Conservation (phyloP, 331 rosid genomes). For the Rhamnella rubrinervis region DNA sequence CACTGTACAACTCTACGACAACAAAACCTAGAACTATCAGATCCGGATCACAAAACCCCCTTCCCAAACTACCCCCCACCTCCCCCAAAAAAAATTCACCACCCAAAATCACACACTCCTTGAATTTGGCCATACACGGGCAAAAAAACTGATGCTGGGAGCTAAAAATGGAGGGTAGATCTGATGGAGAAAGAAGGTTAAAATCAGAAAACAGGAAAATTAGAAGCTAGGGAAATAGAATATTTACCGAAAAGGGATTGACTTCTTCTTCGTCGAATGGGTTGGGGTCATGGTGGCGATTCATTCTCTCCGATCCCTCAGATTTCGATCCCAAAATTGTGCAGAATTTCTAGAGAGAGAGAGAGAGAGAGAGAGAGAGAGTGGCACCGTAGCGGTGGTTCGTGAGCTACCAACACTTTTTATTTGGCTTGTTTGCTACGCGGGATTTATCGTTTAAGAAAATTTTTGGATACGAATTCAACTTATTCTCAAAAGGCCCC, state of each 20-base stretch:
- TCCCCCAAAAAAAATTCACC: background rate
- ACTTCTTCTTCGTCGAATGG: constrained; percentile 92
- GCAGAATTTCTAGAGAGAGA: constrained; percentile 29
- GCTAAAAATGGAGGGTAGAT: constrained; percentile 31
- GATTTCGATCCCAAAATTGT: constrained; percentile 47
- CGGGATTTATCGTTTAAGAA: constrained; percentile 40
- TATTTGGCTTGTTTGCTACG: constrained; percentile 40
- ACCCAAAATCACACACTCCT: background rate
- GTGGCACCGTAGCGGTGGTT: too few species aligned
- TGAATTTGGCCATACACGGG: background rate
- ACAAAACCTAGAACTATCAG: constrained; percentile 24
- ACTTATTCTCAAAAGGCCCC: constrained; percentile 23
- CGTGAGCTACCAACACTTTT: background rate
- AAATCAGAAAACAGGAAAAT: constrained; percentile 1
- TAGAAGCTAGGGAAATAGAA: too few species aligned
- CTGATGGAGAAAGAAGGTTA: constrained; percentile 24
- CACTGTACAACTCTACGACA: background rate
- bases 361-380: constrained; percentile 9
- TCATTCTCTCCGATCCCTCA: constrained; percentile 46
- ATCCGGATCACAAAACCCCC: constrained; percentile 44
- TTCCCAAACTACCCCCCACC: constrained; percentile 12
- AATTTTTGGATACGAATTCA: constrained; percentile 16
- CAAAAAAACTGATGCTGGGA: constrained; percentile 1
- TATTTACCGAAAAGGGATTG: constrained; percentile 90
- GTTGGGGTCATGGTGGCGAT: constrained; percentile 87